Evolutionary conservation across 2,329 filamentous ascomycete genomes (phyloP), one percentile per base, ranked within the genome.

Genomic region (Alternaria solani): DNA sequence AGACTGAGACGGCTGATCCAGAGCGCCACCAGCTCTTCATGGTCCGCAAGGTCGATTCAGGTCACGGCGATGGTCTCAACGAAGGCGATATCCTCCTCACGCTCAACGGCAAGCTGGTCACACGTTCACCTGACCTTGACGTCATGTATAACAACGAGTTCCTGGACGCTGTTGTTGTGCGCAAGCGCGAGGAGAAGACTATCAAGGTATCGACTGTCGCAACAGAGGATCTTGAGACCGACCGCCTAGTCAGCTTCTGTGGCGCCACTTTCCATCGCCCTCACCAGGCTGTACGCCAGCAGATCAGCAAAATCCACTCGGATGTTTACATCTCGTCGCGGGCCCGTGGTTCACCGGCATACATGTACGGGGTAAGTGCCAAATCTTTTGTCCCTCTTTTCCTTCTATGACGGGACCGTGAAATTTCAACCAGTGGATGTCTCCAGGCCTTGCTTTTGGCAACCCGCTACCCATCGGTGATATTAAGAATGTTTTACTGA

Each of bases 1-100:
- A 93, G 78, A 94, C 97, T 2, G 90, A 95, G 54, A 84, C 89
- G 66, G 92, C 93, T 63, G 97, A 99, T 78, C 91, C 92, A 39
- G 90, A 95, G 51, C 91, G 93, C 59, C 95, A 99, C 75, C 95
- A 99, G 80, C 87, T 99, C 38, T 99, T 99, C 83, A 97, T 99
- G 91, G 93, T 99, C 30, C 91, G 93, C 71, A 99, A 99, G 81
- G 90, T 96, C 62, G 84, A 90, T 69, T 89, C 88, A 46, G 87
- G 87, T 23, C 86, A 77, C 70, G 79, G 80, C n/a, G 84, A 85
- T 49, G 87, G 89, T 16, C 85, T 99, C 16, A 84, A 92, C 30
- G 96, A 99, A 81, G 93, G 94, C 51, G 95, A 99, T 75, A 90
- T 99, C 53, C 89, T 99, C 59, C 86, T 99, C 61, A 96, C 92